Base-by-base conservation (phyloP, 2,329 filamentous ascomycete species). In the Rhinocladiella mackenziei region DNA sequence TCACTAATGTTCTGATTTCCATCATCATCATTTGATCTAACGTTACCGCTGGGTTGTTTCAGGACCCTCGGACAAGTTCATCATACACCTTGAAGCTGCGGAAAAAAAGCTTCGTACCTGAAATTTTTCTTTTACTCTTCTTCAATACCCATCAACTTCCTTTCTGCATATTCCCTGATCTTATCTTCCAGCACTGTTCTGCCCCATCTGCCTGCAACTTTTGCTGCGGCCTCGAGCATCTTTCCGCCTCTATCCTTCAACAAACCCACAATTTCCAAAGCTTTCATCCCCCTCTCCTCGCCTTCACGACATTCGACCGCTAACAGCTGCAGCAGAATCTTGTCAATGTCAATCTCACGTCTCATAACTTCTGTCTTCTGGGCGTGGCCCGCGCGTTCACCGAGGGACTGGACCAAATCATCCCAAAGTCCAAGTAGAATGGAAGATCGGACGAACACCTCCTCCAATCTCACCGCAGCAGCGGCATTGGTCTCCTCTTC, bases 201-300 rank as follows among this genome's bases (percentile, higher is more conserved):
- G 7, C 86, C 86, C 68, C 94, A 98, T 56, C 91, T 75, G 61
- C 84, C 80, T 6, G 92, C 92, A 37, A 98, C 80, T 74, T 94
- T 95, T 44, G 81, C 80, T 1, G 92, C 92, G 3, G 91, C 86
- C 63, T 96, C 89, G 45, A 95, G 67, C 86, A 96, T 96, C 63
- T 85, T 83, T 13, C 91, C 91, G 48, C 80, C 85, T 33, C 80
- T 75, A 68, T 97, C 89, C 32, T 77, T 78, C 82, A 98, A 86
- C 59, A 98, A 72, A 50, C 78, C 75, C 20, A 94, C 92, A 58
- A 97, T 77, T 68, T 98, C 94, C 25, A 98, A 71, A 1, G 91
- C 91, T 56, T 91, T 88, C 88, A 96, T 96, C 4, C 89, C 91
- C 20, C 85, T 76, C 52, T 97, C 89, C 64, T 98, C 92, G 32